Evolutionary conservation across 1,139 yeast genomes (phyloP), one percentile per base, ranked within the genome.

Genomic region (Spathaspora sp.): DNA sequence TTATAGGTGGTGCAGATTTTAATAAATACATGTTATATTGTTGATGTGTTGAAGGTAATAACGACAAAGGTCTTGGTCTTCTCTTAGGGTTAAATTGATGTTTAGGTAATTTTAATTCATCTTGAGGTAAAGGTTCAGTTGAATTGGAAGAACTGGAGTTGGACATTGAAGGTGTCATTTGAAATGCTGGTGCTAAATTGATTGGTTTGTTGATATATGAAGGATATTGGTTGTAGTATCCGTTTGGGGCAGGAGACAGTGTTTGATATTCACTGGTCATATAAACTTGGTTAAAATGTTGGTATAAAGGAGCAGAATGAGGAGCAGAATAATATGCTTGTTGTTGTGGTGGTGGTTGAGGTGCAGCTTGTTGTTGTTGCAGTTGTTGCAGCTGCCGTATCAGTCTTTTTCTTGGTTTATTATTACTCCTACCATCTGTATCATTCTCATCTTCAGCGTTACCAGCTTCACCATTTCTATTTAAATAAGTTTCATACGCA

Each of bases 401-500:
- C 38, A 18, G 47, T 41, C 20, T 40, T 38, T 29, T 39, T 26
- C 38, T 47, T 43, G 29, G 43, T 43, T 44, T 43, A 41, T 39
- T 44, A 41, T 31, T 43, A 41, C 34, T 42, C 45, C 40, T 42
- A 40, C 39, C 13, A 16, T 18, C 31, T 2, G 5, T n/a, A 10
- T 27, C 34, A 38, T 18, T 8, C 17, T 31, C 36, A 4, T 31
- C 36, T 9, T 31, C 36, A 43, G 43, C 31, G 40, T 37, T 17
- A n/a, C n/a, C 36, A 45, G 38, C 34, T 40, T 49, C 52, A 27
- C 42, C 43, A 37, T 47, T 49, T 25, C 48, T 52, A n/a, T 52
- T 50, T 29, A 48, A 47, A 47, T 47, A 80, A 47, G 75, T 78
- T 57, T 87, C 90, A 63, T 82, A 84, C 27, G 95, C 90, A 63